Conservation (phyloP, 1,284 basidiomycete species). For the Puccinia triticina region DNA sequence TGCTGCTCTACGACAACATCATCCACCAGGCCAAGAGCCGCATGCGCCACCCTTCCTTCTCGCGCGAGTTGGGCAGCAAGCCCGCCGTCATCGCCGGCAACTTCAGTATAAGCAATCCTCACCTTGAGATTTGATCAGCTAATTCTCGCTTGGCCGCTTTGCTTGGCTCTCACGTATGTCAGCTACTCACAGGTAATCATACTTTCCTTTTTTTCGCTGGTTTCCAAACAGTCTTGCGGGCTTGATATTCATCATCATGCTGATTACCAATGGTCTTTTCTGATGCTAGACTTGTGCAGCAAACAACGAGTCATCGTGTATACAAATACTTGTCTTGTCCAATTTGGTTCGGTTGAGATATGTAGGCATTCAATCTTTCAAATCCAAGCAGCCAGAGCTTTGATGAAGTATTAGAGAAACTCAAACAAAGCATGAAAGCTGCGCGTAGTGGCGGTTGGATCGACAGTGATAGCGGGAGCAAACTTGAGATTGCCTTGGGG, state of each 20-base stretch:
- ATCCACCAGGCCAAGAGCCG: too few species aligned
- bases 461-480: constrained; percentile 38
- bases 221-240: not conserved
- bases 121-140: not conserved
- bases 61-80: too few species aligned
- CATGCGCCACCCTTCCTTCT: too few species aligned
- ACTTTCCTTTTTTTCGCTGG: not conserved
- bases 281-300: not conserved
- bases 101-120: not conserved
- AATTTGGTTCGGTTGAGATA: not conserved
- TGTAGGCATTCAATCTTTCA: constrained; percentile 27
- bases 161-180: constrained; percentile 17
- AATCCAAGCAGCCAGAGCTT: constrained; percentile 41
- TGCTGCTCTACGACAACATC: too few species aligned
- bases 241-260: constrained; percentile 13
- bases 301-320: not conserved
- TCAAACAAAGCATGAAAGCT: constrained; percentile 49
- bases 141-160: not conserved
- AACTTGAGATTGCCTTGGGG: constrained; percentile 38
- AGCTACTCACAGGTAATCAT: not conserved
- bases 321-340: not conserved
- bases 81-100: too few species aligned
- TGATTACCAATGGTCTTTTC: not conserved
- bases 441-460: constrained; percentile 48
- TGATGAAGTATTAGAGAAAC: constrained; percentile 47